Evolutionary conservation across 1,139 yeast genomes (phyloP).

Genomic region (Arxiozyma slooffiae): DNA sequence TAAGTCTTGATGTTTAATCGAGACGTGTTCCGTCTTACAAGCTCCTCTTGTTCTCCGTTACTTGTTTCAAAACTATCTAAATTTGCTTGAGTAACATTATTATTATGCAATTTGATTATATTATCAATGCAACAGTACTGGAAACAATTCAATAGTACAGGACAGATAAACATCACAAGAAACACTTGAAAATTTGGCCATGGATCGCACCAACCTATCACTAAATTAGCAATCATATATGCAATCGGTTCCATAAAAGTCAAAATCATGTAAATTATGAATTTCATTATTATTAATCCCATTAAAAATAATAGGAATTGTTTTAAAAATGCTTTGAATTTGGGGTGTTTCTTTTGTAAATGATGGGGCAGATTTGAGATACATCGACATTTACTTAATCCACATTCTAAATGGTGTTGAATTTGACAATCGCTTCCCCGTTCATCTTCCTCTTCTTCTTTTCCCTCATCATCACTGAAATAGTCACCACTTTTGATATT

Average conservation of each 20-base stretch:
- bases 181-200: constrained; percentile 77
- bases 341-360: constrained; percentile 42
- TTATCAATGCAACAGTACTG: constrained; percentile 91
- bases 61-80: constrained; percentile 21
- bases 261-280: constrained; percentile 47
- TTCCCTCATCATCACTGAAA: constrained; percentile 9
- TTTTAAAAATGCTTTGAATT: constrained; percentile 53
- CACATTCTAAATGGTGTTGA: not conserved
- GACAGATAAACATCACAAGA: constrained; percentile 76
- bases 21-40: not conserved
- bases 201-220: constrained; percentile 67
- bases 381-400: not conserved
- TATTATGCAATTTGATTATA: constrained; percentile 54
- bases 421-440: not conserved
- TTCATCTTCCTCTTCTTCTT: constrained; percentile 3
- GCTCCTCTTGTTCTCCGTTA: constrained; percentile 2
- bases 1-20: not conserved
- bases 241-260: constrained; percentile 40
- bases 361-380: not conserved
- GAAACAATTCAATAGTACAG: constrained; percentile 69
- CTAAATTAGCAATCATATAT: constrained; percentile 44
- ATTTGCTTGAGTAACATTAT: constrained; percentile 18
- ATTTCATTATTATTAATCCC: constrained; percentile 49
- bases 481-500: constrained; percentile 80
- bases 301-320: constrained; percentile 62